Base-by-base conservation (phyloP, 768 basidiomycete species). In the Phlebiopsis gigantea region DNA sequence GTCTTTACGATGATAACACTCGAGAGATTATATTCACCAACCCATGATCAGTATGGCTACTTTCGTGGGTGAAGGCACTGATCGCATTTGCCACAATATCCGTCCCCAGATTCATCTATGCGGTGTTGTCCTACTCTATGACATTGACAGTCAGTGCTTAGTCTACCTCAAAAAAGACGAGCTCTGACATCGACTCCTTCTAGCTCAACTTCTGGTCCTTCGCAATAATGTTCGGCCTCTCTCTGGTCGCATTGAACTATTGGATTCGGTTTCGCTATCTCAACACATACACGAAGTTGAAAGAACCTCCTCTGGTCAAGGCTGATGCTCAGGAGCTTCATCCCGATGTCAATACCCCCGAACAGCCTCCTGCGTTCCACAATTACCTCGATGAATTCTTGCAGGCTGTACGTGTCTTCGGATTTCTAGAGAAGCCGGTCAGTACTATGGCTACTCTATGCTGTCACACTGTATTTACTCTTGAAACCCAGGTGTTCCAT, bases 341-440 rank as follows among this genome's bases (percentile, higher is more conserved):
- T 72, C 94, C 94, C 1, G 93, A 97, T 68, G 88, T 96, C 21
- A 93, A 93, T 58, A 81, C 87, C 15, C 71, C 77, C 65, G 85
- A 88, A 53, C 76, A 84, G 14, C 81, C 83, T 0, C 82, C 88
- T 12, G 80, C 88, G 1, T 94, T 98, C 68, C 94, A 96, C 69
- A 95, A 96, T 65, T 98, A 98, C 64, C 79, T 98, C 25, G 96
- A 98, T 68, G 97, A 99, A 66, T 98, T 99, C 68, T 72, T 98
- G 54, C 88, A 95, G 63, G 97, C 97, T 10, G 91, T 99, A 56
- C 83, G 95, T 46, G 91, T 99, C 9, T 99, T 99, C 65, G 97
- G 97, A 19, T 98, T 98, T 68, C 79, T 94, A 59, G 97, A 99
- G 74, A 98, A 97, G 73, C 95, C 95, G 0, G 97, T 95, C 61